Evolutionary conservation across 371 early-diverging fungal species (phyloP).

Genomic region (Rhizopus sp.): DNA sequence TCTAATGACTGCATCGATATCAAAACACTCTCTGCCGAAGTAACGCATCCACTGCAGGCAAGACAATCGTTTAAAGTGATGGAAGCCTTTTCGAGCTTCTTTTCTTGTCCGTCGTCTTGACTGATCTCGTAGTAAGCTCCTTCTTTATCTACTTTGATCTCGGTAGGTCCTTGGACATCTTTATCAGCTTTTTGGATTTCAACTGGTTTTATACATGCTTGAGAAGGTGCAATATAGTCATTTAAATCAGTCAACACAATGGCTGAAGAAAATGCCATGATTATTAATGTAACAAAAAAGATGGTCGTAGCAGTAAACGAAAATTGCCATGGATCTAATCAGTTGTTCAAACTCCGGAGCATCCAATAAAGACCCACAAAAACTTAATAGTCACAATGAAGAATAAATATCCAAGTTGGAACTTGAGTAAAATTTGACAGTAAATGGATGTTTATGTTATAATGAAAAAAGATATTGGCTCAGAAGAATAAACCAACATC

Average conservation of each 20-base stretch:
- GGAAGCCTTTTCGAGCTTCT: slow-evolving; percentile 79
- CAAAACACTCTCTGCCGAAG: slow-evolving; percentile 94
- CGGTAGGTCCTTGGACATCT: slow-evolving; percentile 37
- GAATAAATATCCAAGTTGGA: too few species aligned
- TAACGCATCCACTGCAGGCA: slow-evolving; percentile 98
- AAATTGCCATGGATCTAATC: too few species aligned
- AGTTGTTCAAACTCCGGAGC: too few species aligned
- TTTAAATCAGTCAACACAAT: slow-evolving; percentile 89
- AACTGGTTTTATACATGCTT: slow-evolving; percentile 95
- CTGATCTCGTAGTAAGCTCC: slow-evolving; percentile 84
- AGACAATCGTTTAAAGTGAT: slow-evolving; percentile 95
- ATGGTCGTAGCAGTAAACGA: not conserved
- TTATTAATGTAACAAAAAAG: slow-evolving; percentile 13
- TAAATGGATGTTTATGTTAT: too few species aligned
- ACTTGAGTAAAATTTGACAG: too few species aligned
- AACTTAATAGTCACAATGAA: too few species aligned
- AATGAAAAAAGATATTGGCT: too few species aligned
- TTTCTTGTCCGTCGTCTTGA: slow-evolving; percentile 75
- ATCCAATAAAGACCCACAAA: too few species aligned
- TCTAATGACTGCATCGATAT: slow-evolving; percentile 90
- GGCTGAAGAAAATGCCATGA: slow-evolving; percentile 77
- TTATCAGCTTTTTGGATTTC: slow-evolving; percentile 68
- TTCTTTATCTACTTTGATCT: slow-evolving; percentile 67
- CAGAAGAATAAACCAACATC: too few species aligned
- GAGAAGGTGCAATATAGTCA: slow-evolving; percentile 94